These are phyloP conservation scores for Mucor velutinosus DNA, from an alignment of 371 early-diverging fungal species.

Conservation along the genomic window DNA sequence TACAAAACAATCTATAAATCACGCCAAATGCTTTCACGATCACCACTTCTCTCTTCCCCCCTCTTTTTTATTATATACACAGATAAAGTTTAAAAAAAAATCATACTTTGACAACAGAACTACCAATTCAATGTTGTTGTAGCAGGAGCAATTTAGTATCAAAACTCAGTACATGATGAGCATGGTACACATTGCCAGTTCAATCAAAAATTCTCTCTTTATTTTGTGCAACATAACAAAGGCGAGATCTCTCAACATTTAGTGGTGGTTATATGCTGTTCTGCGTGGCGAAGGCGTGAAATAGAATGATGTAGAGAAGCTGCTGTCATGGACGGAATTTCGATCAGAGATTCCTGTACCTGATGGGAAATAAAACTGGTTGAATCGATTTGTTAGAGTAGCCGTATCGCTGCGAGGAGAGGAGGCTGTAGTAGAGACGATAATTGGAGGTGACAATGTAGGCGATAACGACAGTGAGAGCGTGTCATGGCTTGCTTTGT, in stretches of 20 bases:
- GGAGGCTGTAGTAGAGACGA: not conserved
- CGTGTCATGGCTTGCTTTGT: not conserved
- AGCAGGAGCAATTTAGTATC: not conserved
- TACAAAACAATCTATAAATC: slow-evolving; percentile 1
- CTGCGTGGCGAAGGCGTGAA: not conserved
- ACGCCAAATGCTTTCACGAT: not conserved
- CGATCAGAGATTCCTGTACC: not conserved
- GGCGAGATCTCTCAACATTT: not conserved
- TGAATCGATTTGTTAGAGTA: not conserved
- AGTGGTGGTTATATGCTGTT: not conserved
- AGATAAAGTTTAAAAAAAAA: not conserved
- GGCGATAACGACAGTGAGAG: not conserved
- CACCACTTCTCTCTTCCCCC: not conserved
- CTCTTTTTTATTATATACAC: not conserved
- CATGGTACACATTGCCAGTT: not conserved
- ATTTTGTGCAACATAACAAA: not conserved
- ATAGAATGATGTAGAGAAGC: not conserved
- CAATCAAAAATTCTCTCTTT: not conserved
- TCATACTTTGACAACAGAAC: not conserved
- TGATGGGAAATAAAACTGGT: not conserved
- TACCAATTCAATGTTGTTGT: not conserved
- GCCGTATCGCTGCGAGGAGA: not conserved
- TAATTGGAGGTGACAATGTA: not conserved
- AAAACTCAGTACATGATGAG: not conserved
- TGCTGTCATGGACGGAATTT: not conserved